A percentile compares a stretch with the other conserved stretches of the same genome.
These are phyloP conservation scores for Falciphora oryzae DNA, from an alignment of 2,329 filamentous ascomycete genomes.

Conservation along the genomic window DNA sequence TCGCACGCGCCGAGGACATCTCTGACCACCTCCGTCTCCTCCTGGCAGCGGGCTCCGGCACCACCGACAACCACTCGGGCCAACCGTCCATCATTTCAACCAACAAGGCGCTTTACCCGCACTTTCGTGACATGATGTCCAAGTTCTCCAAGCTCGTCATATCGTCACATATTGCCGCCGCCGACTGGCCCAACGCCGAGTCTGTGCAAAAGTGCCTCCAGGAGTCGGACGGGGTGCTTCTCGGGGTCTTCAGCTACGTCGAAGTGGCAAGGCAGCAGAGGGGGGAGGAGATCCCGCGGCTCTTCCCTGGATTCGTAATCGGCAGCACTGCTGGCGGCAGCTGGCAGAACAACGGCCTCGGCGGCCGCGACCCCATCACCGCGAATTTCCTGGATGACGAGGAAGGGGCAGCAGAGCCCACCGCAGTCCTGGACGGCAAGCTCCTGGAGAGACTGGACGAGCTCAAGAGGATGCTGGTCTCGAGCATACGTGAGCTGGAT, in stretches of 20 bases:
- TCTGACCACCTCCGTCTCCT: conserved; percentile 91
- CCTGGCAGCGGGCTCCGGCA: conserved; percentile 91
- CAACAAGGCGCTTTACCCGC: conserved; percentile 93
- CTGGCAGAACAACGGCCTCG: conserved; percentile 71
- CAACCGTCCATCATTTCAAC: conserved; percentile 99
- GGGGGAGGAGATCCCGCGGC: conserved; percentile 86
- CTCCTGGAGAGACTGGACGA: conserved; percentile 82
- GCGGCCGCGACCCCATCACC: conserved; percentile 62
- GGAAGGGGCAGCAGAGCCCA: conserved; percentile 66
- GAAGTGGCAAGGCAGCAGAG: conserved; percentile 91
- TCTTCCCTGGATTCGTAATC: conserved; percentile 88
- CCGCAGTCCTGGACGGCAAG: conserved; percentile 65
- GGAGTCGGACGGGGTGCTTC: conserved; percentile 92
- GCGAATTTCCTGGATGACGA: conserved; percentile 85
- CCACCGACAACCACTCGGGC: conserved; percentile 96
- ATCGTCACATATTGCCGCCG: conserved; percentile 93
- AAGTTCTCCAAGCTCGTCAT: conserved; percentile 99
- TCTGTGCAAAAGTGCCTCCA: conserved; percentile 92
- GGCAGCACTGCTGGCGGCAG: conserved; percentile 78
- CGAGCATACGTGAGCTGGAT: conserved; percentile 79
- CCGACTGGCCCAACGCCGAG: conserved; percentile 91
- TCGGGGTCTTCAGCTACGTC: conserved; percentile 93
- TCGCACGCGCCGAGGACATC: conserved; percentile 92
- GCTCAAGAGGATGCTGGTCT: conserved; percentile 76
- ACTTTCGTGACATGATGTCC: conserved; percentile 99